Percentiles rank a stretch among this genome's conserved stretches.
These are phyloP conservation scores for Sorghum bicolor DNA, from an alignment of 176 grass and related monocot genomes.

Conservation along the genomic window Sorghum_bicolor_NCBIv3 NC_012870.2:7172001-7172500, in stretches of 20 bases:
- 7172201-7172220: conserved; percentile 91
- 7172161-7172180: conserved; percentile 1
- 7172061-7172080: conserved; percentile 80
- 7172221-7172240: conserved; percentile 91
- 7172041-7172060: conserved; percentile 70
- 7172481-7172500: conserved; percentile 67
- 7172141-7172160: background rate
- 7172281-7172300: conserved; percentile 66
- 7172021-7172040: conserved; percentile 79
- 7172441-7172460: conserved; percentile 66
- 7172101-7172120: conserved; percentile 84
- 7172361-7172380: conserved; percentile 60
- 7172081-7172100: conserved; percentile 88
- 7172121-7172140: background rate
- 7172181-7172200: conserved; percentile 21
- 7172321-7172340: background rate
- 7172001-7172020: conserved; percentile 58
- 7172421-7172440: conserved; percentile 88
- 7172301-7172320: conserved; percentile 20
- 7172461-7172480: conserved; percentile 78
- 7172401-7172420: conserved; percentile 57
- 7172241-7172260: conserved; percentile 72
- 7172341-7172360: conserved; percentile 79
- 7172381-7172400: conserved; percentile 69
- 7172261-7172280: conserved; percentile 70